Percentiles rank a stretch among this genome's conserved stretches.
Evolutionary conservation across 2,329 filamentous ascomycete species (phyloP).

Genomic region (Arthrocladium fulminans): DNA sequence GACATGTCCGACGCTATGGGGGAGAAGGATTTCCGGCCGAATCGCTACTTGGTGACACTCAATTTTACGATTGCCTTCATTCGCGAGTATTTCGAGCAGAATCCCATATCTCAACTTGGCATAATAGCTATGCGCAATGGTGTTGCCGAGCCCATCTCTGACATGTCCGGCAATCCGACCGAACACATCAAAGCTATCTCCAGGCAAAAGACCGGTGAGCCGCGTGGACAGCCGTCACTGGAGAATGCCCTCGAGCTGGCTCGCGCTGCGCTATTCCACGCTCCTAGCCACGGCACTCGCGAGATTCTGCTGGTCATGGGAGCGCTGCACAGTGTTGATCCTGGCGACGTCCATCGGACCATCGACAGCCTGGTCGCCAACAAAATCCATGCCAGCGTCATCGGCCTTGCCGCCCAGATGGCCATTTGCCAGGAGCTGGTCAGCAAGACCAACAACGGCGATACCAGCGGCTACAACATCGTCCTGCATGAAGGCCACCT

Average conservation of each 20-base stretch:
- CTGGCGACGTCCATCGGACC: constrained; percentile 89
- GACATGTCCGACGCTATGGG: constrained; percentile 91
- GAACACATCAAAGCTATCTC: constrained; percentile 75
- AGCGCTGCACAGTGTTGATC: constrained; percentile 80
- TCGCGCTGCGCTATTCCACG: constrained; percentile 81
- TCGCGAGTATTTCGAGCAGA: constrained; percentile 93
- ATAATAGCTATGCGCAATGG: constrained; percentile 92
- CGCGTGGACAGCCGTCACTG: constrained; percentile 64
- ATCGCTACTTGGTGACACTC: constrained; percentile 70
- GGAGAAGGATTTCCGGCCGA: constrained; percentile 90
- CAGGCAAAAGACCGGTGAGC: constrained; percentile 45
- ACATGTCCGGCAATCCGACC: constrained; percentile 83
- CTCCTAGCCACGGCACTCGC: constrained; percentile 83
- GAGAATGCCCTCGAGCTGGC: constrained; percentile 97
- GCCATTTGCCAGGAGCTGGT: constrained; percentile 88
- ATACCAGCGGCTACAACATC: constrained; percentile 63
- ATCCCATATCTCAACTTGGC: constrained; percentile 91
- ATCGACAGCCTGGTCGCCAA: constrained; percentile 70
- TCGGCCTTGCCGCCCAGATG: constrained; percentile 84
- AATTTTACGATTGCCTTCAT: constrained; percentile 82
- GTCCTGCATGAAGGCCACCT: constrained; percentile 83
- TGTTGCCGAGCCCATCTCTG: constrained; percentile 72
- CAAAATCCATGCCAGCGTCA: constrained; percentile 76
- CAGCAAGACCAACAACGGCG: constrained; percentile 73
- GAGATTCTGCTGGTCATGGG: constrained; percentile 90